Percentiles rank a stretch among this genome's conserved stretches.
Evolutionary conservation across 768 basidiomycete genomes (phyloP).

Genomic region (Mrakia gelida): DNA sequence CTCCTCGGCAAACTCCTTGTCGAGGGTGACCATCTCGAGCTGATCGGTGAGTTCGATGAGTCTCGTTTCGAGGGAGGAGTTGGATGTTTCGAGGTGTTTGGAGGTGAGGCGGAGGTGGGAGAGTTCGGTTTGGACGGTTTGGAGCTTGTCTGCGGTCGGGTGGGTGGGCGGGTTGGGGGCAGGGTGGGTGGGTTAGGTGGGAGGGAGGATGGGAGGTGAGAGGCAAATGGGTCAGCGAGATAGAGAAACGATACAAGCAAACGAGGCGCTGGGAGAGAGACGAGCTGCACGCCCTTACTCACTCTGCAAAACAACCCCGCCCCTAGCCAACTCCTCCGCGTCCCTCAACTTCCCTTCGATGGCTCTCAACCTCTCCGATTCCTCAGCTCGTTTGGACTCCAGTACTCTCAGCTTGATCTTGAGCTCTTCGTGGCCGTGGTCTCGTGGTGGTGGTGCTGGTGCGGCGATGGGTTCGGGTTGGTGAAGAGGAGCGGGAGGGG

Average conservation of each 20-base stretch:
- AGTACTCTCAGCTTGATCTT: constrained; percentile 76
- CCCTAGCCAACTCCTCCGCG: constrained; percentile 72
- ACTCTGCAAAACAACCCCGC: constrained; percentile 79
- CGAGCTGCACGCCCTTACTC: constrained; percentile 18
- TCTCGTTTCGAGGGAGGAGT: constrained; percentile 66
- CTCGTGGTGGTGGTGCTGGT: constrained; percentile 36
- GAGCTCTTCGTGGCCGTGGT: constrained; percentile 56
- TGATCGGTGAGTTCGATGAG: constrained; percentile 79
- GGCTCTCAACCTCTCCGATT: constrained; percentile 73
- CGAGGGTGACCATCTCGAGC: constrained; percentile 88
- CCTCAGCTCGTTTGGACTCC: constrained; percentile 81
- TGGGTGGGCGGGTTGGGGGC: too few species aligned
- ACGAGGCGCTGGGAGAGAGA: background rate
- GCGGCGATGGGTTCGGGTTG: constrained; percentile 50
- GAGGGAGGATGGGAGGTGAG: too few species aligned
- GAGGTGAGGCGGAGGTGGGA: constrained; percentile 69
- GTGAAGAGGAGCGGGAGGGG: background rate
- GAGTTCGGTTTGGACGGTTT: constrained; percentile 71
- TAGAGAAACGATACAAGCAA: too few species aligned
- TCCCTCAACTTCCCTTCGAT: constrained; percentile 80
- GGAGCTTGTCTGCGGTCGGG: constrained; percentile 60
- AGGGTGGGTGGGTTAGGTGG: too few species aligned
- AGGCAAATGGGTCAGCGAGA: background rate
- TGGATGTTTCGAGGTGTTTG: constrained; percentile 64
- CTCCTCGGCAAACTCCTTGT: constrained; percentile 96